A percentile compares a stretch with the other conserved stretches of the same genome.
phyloP scores from a whole-genome alignment of 176 grass and related monocot genomes.

The Carex littledalei region DNA sequence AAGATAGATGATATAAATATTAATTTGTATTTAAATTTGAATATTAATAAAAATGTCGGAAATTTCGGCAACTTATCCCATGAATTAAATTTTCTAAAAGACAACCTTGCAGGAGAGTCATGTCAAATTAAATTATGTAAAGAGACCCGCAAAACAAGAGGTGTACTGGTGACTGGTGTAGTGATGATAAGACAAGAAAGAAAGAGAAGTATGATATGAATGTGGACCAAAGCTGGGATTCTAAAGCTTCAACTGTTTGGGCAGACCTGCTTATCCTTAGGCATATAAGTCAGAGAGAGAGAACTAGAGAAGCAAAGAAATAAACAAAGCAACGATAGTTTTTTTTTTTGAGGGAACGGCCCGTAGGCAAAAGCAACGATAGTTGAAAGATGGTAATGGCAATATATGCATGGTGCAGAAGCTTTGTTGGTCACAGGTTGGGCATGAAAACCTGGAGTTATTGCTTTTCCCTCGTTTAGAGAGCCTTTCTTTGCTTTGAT shows the following conservation, averaged over 20 bases:
- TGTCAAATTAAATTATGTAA: constrained; percentile 5
- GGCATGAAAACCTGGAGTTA: constrained; percentile 12
- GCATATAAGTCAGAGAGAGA: neutral
- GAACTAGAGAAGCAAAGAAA: neutral
- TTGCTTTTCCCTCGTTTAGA: neutral
- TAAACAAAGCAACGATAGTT: neutral
- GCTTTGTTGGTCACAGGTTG: neutral
- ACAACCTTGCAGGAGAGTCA: neutral
- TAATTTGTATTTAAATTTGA: no score
- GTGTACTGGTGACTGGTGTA: neutral
- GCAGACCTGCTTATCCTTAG: constrained; percentile 1
- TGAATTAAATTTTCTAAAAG: neutral
- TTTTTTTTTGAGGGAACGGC: no score
- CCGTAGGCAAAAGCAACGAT: no score
- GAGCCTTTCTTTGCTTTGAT: neutral
- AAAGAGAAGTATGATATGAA: constrained; percentile 8
- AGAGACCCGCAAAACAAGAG: neutral
- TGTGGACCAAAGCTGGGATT: neutral
- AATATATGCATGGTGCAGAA: neutral
- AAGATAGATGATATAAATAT: no score
- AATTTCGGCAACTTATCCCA: neutral
- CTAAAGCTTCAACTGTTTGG: neutral
- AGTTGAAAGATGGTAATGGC: neutral
- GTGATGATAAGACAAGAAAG: constrained; percentile 12
- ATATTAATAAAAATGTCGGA: no score